Evolutionary conservation across 805 yeast species (phyloP), one percentile per base, ranked within the genome.

Genomic region (Torulaspora franciscae): DNA sequence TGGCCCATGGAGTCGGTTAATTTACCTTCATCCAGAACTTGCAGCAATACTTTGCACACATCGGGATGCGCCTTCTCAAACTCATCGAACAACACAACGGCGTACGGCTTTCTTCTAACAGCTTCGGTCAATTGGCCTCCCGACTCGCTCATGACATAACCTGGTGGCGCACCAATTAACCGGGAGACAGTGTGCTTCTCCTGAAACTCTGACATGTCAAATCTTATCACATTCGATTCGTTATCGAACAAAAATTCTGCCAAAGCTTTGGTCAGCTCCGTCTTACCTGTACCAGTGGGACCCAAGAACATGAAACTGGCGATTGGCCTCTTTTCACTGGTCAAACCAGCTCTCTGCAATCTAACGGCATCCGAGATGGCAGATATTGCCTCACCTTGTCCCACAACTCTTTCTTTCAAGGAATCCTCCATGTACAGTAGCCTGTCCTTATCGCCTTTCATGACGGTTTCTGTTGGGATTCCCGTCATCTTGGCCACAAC

Each of bases 281-380:
- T 93, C 67, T 91, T 91, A 69, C 99, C 99, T 0, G 98, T 91
- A 69, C 99, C 99, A 0, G 99, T 93, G 43, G 99, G 98, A 17
- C 99, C 99, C 53, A 93, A 72, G 67, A 93, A 93, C 84, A 91
- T 83, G 66, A 93, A 93, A 44, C 95, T 85, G 1, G 97, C 98
- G 57, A 91, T 90, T 6, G 99, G 99, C 49, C 97, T 77, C 66
- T 85, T 85, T 51, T 89, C 96, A 64, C 86, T 85, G 7, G 98
- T 91, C 48, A 91, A 76, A 1, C 99, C 99, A 0, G 99, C 99
- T 59, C 99, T 78, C 64, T 93, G 99, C 47, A 91, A 72, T 65
- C 97, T 82, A 11, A 91, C 98, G 1, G 98, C 96, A 65, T 90
- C 95, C 0, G 96, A 76, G 40, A 91, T 83, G 0, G 95, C 85